Conservation (phyloP, 306 rosid genomes). For the Macrotyloma uniflorum region DNA sequence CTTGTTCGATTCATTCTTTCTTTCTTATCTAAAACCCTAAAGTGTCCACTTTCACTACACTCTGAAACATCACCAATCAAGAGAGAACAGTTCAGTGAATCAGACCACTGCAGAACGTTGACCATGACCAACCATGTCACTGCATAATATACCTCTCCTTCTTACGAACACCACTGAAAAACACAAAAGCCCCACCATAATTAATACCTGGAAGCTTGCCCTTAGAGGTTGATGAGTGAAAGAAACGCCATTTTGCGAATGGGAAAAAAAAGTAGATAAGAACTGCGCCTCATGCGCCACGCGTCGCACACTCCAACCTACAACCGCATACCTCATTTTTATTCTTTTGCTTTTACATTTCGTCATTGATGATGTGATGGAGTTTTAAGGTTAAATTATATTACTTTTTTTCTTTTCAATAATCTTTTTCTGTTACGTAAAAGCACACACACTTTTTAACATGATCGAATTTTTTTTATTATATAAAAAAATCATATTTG, state of each 20-base stretch:
- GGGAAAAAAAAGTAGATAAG: not conserved
- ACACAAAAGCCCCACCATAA: not conserved
- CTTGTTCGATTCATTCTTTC: not conserved
- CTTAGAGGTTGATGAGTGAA: slow-evolving; percentile 64
- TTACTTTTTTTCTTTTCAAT: not conserved
- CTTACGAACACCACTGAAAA: not conserved
- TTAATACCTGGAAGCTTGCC: slow-evolving; percentile 45
- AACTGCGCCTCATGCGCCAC: not conserved
- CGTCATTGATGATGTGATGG: slow-evolving; percentile 12
- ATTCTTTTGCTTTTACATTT: not conserved
- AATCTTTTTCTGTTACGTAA: not conserved
- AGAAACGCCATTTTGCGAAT: slow-evolving; percentile 44
- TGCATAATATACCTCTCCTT: not conserved
- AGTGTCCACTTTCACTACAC: slow-evolving; percentile 61
- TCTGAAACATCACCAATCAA: slow-evolving; percentile 33
- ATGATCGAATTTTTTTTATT: too few relatives aligned
- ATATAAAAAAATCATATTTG: too few relatives aligned
- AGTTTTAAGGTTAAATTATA: not conserved
- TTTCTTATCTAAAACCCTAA: slow-evolving; percentile 25
- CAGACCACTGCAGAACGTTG: slow-evolving; percentile 41
- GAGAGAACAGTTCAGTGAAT: slow-evolving; percentile 42
- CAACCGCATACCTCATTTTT: too few relatives aligned
- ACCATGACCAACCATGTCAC: slow-evolving; percentile 47
- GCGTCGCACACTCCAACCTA: too few relatives aligned
- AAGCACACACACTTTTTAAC: not conserved